Evolutionary conservation across 1,284 basidiomycete genomes (phyloP), one percentile per base, ranked within the genome.

Genomic region (Microbotryomycetes sp.): DNA sequence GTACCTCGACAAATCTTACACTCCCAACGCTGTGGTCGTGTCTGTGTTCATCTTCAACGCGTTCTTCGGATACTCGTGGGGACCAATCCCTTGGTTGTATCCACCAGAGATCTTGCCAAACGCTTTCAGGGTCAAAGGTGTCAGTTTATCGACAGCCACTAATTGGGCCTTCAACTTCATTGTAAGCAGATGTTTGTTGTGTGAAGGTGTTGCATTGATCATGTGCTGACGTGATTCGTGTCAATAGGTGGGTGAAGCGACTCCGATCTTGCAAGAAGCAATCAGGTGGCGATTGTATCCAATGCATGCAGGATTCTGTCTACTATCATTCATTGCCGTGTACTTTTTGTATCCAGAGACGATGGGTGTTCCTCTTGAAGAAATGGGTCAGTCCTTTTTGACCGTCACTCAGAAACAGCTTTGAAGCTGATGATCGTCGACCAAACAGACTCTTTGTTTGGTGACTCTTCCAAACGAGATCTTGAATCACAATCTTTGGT

Each of bases 21-120:
- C 77, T 5, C 89, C 93, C 0, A 84, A 86, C 56, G 91, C 90
- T 2, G 94, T 97, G 15, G 94, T 97, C 2, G 76, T 82, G 22
- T 96, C 89, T 71, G 91, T 98, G 6, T 86, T 98, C 60, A 80
- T 94, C 53, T 98, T 88, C 81, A 97, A 97, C 70, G 90, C 89
- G 49, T 88, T 87, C 9, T 97, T 97, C 73, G 93, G 92, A 19
- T 90, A 86, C 73, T 88, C 86, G 76, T 83, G 63, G 71, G 65
- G 87, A 49, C 88, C 87, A 36, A 80, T 90, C 58, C 86, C 85
- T 14, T 92, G 91, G 92, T 79, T 96, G 29, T 93, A 91, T 75
- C 88, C 89, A 59, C 88, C 88, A 15, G 76, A 96, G 86, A 97
- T 98, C 73, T 88, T 96, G 84, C 92, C 92, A 16, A 80, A 93